Evolutionary conservation across 768 basidiomycete genomes (phyloP).

Genomic region (Serendipita sp.): DNA sequence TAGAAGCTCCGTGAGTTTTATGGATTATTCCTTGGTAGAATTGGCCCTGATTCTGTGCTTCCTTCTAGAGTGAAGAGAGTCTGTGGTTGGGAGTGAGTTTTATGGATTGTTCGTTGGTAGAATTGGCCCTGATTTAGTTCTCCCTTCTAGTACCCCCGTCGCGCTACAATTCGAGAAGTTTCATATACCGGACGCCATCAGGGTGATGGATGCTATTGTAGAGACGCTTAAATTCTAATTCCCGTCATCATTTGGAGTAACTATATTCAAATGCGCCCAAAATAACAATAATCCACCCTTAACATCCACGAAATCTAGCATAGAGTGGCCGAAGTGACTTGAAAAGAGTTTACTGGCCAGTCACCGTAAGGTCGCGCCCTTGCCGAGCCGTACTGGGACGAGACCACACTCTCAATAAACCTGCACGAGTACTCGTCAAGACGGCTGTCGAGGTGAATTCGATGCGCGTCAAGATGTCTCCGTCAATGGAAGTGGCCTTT

Average conservation of each 20-base stretch:
- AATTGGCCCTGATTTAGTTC: neutral
- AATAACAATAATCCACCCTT: too few relatives aligned
- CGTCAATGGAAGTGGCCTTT: constrained; percentile 68
- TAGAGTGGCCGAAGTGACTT: too few relatives aligned
- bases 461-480: constrained; percentile 61
- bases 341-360: neutral
- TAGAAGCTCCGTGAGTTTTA: constrained; percentile 68
- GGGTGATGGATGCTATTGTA: constrained; percentile 67
- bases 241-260: too few relatives aligned
- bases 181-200: constrained; percentile 73
- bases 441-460: constrained; percentile 64
- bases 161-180: constrained; percentile 85
- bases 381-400: neutral
- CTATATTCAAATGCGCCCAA: too few relatives aligned
- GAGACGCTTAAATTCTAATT: constrained; percentile 52
- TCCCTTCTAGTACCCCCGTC: constrained; percentile 50
- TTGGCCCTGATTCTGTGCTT: neutral
- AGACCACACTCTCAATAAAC: constrained; percentile 66
- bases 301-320: too few relatives aligned
- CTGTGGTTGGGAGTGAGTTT: constrained; percentile 85
- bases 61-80: constrained; percentile 62
- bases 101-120: constrained; percentile 5
- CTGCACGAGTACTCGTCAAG: constrained; percentile 61
- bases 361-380: neutral
- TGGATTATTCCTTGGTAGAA: constrained; percentile 4